phyloP scores from a whole-genome alignment of 2,329 filamentous ascomycete genomes.

The Trichophyton simii region DNA sequence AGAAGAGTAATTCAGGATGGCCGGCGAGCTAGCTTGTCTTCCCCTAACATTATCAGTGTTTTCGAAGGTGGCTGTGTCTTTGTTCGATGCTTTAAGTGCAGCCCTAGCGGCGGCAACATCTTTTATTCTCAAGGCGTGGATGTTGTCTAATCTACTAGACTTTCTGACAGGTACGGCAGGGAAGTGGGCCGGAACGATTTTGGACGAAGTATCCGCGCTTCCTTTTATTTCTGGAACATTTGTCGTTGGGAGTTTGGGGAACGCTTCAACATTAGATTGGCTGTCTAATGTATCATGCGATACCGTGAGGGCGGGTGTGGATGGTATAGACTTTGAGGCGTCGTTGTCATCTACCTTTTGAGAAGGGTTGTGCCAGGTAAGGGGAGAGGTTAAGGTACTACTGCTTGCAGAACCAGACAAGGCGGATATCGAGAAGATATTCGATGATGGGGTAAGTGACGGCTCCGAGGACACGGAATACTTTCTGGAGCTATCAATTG shows the following conservation, averaged over 20 bases:
- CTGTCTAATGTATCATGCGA: neutral
- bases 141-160: slow-evolving; percentile 3
- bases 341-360: neutral
- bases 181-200: neutral
- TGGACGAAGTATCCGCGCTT: neutral
- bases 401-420: neutral
- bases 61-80: neutral
- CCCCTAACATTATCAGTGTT: neutral
- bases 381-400: slow-evolving; percentile 1
- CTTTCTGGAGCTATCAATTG: slow-evolving; percentile 3
- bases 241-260: neutral
- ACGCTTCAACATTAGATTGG: neutral
- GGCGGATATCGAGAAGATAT: neutral
- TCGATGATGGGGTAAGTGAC: neutral
- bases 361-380: neutral
- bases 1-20: neutral
- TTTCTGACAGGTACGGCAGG: neutral
- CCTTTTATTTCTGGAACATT: neutral
- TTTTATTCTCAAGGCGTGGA: slow-evolving; percentile 20
- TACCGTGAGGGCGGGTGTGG: neutral
- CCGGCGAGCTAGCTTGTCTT: neutral
- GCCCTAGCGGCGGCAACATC: slow-evolving; percentile 19
- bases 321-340: neutral
- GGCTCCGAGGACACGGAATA: neutral
- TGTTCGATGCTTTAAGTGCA: slow-evolving; percentile 11